These are phyloP conservation scores for Suillus plorans DNA, from an alignment of 768 basidiomycete genomes.

Conservation along the genomic window DNA sequence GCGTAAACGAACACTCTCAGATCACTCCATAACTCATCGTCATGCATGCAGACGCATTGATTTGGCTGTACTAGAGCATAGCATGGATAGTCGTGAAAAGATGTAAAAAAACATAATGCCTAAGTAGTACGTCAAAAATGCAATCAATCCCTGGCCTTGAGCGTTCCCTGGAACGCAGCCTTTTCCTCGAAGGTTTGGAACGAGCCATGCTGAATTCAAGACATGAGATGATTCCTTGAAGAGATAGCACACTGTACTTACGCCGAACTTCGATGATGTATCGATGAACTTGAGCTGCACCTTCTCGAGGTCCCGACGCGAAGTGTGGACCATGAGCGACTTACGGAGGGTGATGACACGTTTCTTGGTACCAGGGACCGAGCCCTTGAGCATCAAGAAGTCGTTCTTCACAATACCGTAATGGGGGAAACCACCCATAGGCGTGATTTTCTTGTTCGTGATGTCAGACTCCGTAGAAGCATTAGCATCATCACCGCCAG, in stretches of 20 bases:
- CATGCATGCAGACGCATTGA: conserved; percentile 19
- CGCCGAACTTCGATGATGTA: conserved; percentile 96
- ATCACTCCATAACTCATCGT: background rate
- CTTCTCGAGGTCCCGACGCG: conserved; percentile 95
- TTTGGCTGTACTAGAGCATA: conserved; percentile 39
- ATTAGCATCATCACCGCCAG: conserved; percentile 72
- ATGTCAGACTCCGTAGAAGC: conserved; percentile 95
- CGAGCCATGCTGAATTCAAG: conserved; percentile 70
- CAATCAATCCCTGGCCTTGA: conserved; percentile 77
- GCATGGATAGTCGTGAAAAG: conserved; percentile 35
- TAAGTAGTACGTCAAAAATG: conserved; percentile 37
- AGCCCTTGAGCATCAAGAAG: conserved; percentile 96
- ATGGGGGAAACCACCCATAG: conserved; percentile 98
- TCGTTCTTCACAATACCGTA: conserved; percentile 99
- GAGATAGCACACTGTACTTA: conserved; percentile 41
- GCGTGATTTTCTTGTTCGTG: conserved; percentile 91
- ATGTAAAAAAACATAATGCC: conserved; percentile 36
- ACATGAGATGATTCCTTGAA: background rate
- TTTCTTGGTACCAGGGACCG: conserved; percentile 94
- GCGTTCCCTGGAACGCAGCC: conserved; percentile 88
- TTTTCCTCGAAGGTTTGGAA: conserved; percentile 99
- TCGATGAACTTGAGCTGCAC: conserved; percentile 98
- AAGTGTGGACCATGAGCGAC: conserved; percentile 94
- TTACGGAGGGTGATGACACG: conserved; percentile 97
- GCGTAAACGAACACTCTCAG: conserved; percentile 30